Base-by-base conservation (phyloP, 176 grass and related monocot species). In the bread wheat (Triticum aestivum) region DNA sequence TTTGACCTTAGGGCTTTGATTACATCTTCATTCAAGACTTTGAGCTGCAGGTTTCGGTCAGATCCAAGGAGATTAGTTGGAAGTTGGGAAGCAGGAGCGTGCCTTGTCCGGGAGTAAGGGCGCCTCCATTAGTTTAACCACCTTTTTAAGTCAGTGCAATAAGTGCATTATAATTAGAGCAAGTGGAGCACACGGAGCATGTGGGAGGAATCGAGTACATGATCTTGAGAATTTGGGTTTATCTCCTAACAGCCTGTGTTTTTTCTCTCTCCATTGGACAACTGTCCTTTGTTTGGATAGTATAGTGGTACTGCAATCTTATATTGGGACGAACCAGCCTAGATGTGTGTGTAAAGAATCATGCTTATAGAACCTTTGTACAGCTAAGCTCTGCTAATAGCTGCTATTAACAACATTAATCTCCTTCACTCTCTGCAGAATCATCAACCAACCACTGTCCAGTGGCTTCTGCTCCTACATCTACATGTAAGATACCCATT, bases 21-120 rank as follows among this genome's bases (percentile, higher is more conserved):
- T 83, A 61, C 24, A 84, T 44, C 34, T 11, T 61, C 51, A 70
- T 41, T 88, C 69, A 88, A 88, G 38, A 77, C 13, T 63, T 21
- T 87, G 20, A 72, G 21, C 56, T 85, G 51, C 69, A 44, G 86
- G 77, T 68, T 88, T 76, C 69, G 64, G 17, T 82, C 49, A 88
- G 82, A 85, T 88, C 89, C 86, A 85, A 88, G 89, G 77, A 69
- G 70, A 76, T 87, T 41, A 91, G 86, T 81, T 85, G 82, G 89
- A 71, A 11, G 89, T 88, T 91, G 89, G 89, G 89, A 91, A 88
- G 86, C 89, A 91, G 86, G 86, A 65, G 82, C 52, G 17, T 91
- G 82, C 30, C 82, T 85, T 91, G 89, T 91, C 86, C 89, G 77
- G 82, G 86, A 88, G 89, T 77, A 88, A 88, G 89, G 89, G 86